Percentiles rank a stretch among this genome's conserved stretches.
These are phyloP conservation scores for Remersonia thermophila DNA, from an alignment of 2,329 filamentous ascomycete genomes.

Conservation along the genomic window DNA sequence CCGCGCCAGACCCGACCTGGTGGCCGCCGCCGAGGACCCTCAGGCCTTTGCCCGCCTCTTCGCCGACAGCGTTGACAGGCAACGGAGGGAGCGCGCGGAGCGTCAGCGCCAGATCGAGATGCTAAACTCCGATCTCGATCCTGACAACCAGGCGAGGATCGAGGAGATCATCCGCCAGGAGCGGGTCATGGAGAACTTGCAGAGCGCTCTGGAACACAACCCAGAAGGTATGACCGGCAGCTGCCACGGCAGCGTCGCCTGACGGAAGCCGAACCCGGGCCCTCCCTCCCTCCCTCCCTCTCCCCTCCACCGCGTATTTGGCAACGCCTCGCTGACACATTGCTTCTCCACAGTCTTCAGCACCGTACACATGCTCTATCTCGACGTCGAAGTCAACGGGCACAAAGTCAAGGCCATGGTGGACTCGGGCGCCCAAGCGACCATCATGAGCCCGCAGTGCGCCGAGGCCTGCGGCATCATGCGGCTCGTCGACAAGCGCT, in stretches of 20 bases:
- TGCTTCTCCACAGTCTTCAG: conserved; percentile 60
- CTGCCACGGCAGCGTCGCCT: not conserved
- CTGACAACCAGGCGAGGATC: conserved; percentile 82
- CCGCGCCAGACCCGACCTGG: conserved; percentile 63
- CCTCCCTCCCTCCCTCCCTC: not conserved
- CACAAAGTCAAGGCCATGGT: conserved; percentile 90
- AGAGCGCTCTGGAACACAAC: conserved; percentile 94
- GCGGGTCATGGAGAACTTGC: conserved; percentile 84
- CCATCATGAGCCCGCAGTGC: conserved; percentile 93
- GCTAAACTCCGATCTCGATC: conserved; percentile 88
- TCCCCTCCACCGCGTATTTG: no score
- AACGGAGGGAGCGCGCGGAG: conserved; percentile 60
- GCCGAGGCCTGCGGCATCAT: conserved; percentile 91
- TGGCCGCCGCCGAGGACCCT: conserved; percentile 62
- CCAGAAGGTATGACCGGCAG: conserved; percentile 63
- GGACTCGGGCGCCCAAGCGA: conserved; percentile 93
- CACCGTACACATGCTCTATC: conserved; percentile 89
- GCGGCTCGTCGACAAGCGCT: conserved; percentile 85
- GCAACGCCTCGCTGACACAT: no score
- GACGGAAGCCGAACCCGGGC: no score
- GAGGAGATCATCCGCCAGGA: conserved; percentile 96
- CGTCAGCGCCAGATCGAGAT: conserved; percentile 72
- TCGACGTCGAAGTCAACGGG: conserved; percentile 89
- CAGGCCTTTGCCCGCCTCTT: conserved; percentile 64
- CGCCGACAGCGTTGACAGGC: conserved; percentile 52